Percentiles rank a stretch among this genome's conserved stretches.
phyloP scores from a whole-genome alignment of 139 green algal species.

The Chlamydomonas schloesseri region DNA sequence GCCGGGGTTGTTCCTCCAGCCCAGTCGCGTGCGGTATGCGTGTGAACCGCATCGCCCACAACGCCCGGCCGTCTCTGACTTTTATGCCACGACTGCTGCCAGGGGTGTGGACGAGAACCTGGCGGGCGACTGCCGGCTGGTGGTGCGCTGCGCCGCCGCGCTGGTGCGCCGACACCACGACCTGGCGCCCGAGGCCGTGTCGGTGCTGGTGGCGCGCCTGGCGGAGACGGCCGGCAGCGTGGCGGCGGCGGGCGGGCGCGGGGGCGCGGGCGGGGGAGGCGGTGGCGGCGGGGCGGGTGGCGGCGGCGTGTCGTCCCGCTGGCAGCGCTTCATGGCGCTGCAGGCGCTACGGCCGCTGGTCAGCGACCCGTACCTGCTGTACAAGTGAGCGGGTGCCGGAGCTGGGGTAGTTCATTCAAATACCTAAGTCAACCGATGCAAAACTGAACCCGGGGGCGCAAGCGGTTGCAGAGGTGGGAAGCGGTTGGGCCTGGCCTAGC shows the following conservation, averaged over 20 bases:
- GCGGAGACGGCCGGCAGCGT: slow-evolving; percentile 30
- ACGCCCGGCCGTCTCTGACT: no score
- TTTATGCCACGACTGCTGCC: no score
- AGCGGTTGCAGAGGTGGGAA: no score
- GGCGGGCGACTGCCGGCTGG: slow-evolving; percentile 59
- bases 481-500: no score
- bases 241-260: background rate
- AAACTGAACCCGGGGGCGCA: no score
- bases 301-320: slow-evolving; percentile 23
- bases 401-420: background rate
- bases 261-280: background rate
- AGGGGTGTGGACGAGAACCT: slow-evolving; percentile 40
- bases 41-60: no score
- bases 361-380: slow-evolving; percentile 52
- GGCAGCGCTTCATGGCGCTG: slow-evolving; percentile 65
- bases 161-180: slow-evolving; percentile 62
- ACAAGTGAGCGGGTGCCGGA: slow-evolving; percentile 32
- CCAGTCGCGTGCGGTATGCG: no score
- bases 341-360: slow-evolving; percentile 55
- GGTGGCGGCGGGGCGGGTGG: background rate
- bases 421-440: no score
- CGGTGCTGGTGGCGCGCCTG: slow-evolving; percentile 4
- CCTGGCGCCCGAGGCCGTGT: slow-evolving; percentile 50
- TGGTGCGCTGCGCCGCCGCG: slow-evolving; percentile 67
- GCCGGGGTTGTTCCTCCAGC: no score